phyloP scores from a whole-genome alignment of 176 grass and related monocot genomes.

The Carex pumila region DNA sequence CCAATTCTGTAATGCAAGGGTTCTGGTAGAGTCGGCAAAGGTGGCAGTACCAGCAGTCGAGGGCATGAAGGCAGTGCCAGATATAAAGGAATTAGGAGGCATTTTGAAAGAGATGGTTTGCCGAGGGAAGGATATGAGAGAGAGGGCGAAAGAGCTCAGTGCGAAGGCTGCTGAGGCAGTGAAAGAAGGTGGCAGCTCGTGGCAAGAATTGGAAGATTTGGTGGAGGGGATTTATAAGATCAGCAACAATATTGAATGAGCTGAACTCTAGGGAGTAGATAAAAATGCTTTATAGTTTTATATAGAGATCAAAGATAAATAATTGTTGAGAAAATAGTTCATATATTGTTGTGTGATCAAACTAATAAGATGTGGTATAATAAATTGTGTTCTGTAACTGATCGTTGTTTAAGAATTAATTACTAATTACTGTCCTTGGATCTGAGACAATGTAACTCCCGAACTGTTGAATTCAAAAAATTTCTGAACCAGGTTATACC shows the following conservation, averaged over 20 bases:
- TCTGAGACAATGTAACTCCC: not conserved
- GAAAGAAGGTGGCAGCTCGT: constrained; percentile 42
- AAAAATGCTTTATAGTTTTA: not conserved
- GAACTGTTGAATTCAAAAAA: constrained; percentile 19
- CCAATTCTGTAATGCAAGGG: constrained; percentile 59
- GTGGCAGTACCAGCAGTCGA: constrained; percentile 27
- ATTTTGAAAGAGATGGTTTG: constrained; percentile 19
- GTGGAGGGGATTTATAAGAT: constrained; percentile 3
- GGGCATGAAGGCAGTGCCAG: constrained; percentile 31
- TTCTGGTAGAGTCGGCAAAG: constrained; percentile 45
- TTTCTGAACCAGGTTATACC: constrained; percentile 59
- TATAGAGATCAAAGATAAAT: not conserved
- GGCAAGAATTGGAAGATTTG: not conserved
- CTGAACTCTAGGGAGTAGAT: no score
- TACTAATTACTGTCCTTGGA: not conserved
- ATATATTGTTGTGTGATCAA: not conserved
- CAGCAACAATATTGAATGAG: not conserved
- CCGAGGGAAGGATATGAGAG: constrained; percentile 5
- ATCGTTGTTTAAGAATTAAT: not conserved
- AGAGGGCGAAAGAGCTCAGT: constrained; percentile 32
- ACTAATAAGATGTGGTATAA: not conserved
- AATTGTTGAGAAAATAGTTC: not conserved
- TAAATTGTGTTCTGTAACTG: not conserved
- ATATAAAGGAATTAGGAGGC: constrained; percentile 29
- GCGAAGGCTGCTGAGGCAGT: constrained; percentile 19